A percentile compares a stretch with the other conserved stretches of the same genome.
phyloP scores from a whole-genome alignment of 1,139 yeast species.

The Nakaseomyces glabratus region DNA sequence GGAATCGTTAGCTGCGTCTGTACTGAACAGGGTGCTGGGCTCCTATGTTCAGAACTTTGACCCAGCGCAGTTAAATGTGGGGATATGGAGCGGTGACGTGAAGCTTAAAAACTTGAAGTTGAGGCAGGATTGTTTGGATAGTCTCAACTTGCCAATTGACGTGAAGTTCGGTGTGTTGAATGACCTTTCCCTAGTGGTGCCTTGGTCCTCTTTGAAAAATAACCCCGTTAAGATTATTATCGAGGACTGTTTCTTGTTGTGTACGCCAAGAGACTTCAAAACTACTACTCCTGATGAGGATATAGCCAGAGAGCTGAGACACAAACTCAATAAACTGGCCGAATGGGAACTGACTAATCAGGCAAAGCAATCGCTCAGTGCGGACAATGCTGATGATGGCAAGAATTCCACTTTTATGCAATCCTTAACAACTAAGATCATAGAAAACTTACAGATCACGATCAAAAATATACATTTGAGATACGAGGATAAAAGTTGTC shows the following conservation, averaged over 20 bases:
- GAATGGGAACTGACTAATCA: slow-evolving; percentile 55
- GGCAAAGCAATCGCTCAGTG: slow-evolving; percentile 15
- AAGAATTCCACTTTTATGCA: slow-evolving; percentile 78
- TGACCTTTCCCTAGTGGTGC: slow-evolving; percentile 79
- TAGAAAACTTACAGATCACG: slow-evolving; percentile 89
- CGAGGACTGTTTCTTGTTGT: slow-evolving; percentile 78
- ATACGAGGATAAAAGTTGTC: slow-evolving; percentile 64
- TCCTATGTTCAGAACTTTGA: slow-evolving; percentile 87
- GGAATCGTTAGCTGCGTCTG: slow-evolving; percentile 44
- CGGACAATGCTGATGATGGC: slow-evolving; percentile 36
- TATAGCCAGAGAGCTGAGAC: slow-evolving; percentile 48
- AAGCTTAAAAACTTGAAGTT: slow-evolving; percentile 67
- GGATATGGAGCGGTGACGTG: slow-evolving; percentile 98
- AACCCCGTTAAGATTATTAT: slow-evolving; percentile 89
- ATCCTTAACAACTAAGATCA: slow-evolving; percentile 75
- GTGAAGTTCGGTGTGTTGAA: slow-evolving; percentile 91
- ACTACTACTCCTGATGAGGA: slow-evolving; percentile 62
- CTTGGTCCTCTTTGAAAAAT: slow-evolving; percentile 91
- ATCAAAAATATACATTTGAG: slow-evolving; percentile 85
- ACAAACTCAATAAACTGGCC: slow-evolving; percentile 60
- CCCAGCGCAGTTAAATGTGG: slow-evolving; percentile 86
- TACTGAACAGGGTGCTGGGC: slow-evolving; percentile 41
- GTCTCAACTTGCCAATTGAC: slow-evolving; percentile 74
- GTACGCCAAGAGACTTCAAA: slow-evolving; percentile 56
- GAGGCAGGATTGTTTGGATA: slow-evolving; percentile 68